Evolutionary conservation across 164 flowering plant species (phyloP).

Genomic region (Liquidambar formosana): DNA sequence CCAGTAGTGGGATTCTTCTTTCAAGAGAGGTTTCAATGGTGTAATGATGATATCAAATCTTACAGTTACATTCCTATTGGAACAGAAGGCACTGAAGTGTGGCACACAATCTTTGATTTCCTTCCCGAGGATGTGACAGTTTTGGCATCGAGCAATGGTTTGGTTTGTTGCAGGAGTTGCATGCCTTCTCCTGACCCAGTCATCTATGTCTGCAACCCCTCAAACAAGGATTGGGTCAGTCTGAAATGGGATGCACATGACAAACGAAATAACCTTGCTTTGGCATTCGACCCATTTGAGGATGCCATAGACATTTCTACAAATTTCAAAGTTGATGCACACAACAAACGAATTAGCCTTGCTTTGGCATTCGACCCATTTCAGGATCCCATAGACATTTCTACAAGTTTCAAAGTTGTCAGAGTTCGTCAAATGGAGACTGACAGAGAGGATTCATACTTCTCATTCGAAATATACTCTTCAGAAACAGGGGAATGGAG

Average conservation of each 20-base stretch:
- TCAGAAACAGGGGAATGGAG: slow-evolving; percentile 37
- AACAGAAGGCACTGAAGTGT: slow-evolving; percentile 2
- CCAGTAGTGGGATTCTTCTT: slow-evolving; percentile 41
- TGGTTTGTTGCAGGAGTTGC: slow-evolving; percentile 44
- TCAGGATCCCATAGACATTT: slow-evolving; percentile 9
- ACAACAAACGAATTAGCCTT: slow-evolving; percentile 14
- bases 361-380: slow-evolving; percentile 43
- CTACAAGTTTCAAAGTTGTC: slow-evolving; percentile 35
- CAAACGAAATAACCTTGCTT: slow-evolving; percentile 20
- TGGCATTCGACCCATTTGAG: slow-evolving; percentile 38
- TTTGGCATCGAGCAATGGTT: slow-evolving; percentile 36
- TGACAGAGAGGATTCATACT: slow-evolving; percentile 13
- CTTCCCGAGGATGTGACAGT: slow-evolving; percentile 43
- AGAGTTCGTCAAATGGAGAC: slow-evolving; percentile 17
- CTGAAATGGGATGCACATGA: slow-evolving; percentile 20
- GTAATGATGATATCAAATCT: slow-evolving; percentile 18
- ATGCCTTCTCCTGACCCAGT: slow-evolving; percentile 24
- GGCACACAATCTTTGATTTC: slow-evolving; percentile 27
- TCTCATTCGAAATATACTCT: slow-evolving; percentile 36
- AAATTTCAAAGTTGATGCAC: slow-evolving; percentile 28
- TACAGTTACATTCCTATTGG: slow-evolving; percentile 31
- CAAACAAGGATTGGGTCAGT: slow-evolving; percentile 35
- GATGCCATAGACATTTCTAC: slow-evolving; percentile 16
- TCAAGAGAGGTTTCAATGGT: slow-evolving; percentile 31
- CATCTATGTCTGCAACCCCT: slow-evolving; percentile 47